Conservation (phyloP, 1,284 basidiomycete species). For the Malassezia slooffiae region DNA sequence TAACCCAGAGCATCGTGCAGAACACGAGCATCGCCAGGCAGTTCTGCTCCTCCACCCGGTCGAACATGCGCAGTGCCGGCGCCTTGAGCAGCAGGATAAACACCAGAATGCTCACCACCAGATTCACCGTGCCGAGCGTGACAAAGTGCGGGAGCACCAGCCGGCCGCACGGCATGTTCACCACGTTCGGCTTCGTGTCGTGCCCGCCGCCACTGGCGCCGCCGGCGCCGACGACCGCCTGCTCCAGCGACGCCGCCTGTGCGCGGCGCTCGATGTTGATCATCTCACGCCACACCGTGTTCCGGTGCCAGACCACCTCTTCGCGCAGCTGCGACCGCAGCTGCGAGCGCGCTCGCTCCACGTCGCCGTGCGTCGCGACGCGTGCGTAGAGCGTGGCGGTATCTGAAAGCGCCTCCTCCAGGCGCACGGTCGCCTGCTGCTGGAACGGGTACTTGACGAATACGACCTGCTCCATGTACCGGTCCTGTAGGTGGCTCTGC, state of each 20-base stretch:
- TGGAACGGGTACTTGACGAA: constrained; percentile 49
- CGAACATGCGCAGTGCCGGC: constrained; percentile 45
- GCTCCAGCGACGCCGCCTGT: constrained; percentile 41
- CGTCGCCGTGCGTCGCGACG: constrained; percentile 71
- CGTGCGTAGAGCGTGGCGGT: constrained; percentile 71
- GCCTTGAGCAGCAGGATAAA: constrained; percentile 37
- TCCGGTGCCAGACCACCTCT: constrained; percentile 77
- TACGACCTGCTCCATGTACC: constrained; percentile 68
- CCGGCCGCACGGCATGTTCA: constrained; percentile 28
- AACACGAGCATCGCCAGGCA: constrained; percentile 84
- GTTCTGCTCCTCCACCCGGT: constrained; percentile 67
- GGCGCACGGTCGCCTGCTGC: constrained; percentile 53
- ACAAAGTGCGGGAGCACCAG: constrained; percentile 30
- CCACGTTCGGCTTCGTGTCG: neutral
- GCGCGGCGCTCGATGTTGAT: constrained; percentile 66
- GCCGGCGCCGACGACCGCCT: constrained; percentile 26
- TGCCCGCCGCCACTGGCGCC: constrained; percentile 14
- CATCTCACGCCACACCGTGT: constrained; percentile 97
- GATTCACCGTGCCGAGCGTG: constrained; percentile 37
- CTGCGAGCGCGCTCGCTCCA: constrained; percentile 62
- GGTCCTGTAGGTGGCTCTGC: constrained; percentile 69
- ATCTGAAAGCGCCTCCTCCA: constrained; percentile 57
- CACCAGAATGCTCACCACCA: constrained; percentile 32
- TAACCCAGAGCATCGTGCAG: constrained; percentile 89
- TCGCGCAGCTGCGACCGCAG: constrained; percentile 80